Evolutionary conservation across 352 stramenopile species (phyloP).

Genomic region (Aphanomyces cochlioides): DNA sequence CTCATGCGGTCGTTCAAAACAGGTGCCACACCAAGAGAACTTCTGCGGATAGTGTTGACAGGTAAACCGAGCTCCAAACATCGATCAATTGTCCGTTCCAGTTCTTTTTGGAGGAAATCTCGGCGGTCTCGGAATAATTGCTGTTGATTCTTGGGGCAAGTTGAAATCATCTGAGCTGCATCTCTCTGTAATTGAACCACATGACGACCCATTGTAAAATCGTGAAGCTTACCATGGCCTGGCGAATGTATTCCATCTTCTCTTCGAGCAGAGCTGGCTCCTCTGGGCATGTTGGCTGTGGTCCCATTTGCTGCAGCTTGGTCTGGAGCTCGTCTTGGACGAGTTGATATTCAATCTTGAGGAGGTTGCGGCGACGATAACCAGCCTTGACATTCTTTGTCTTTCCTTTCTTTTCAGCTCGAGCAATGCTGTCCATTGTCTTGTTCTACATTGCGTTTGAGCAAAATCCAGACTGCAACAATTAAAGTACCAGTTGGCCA

Average conservation of each 20-base stretch:
- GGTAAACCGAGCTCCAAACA: conserved; percentile 20
- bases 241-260: conserved; percentile 10
- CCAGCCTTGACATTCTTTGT: conserved; percentile 13
- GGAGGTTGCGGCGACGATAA: conserved; percentile 15
- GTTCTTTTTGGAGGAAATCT: conserved; percentile 18
- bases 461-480: conserved; percentile 8
- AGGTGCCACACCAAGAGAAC: background rate
- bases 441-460: conserved; percentile 24
- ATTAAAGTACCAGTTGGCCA: conserved; percentile 21
- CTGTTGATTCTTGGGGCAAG: conserved; percentile 14
- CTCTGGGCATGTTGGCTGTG: conserved; percentile 14
- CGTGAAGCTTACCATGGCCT: conserved; percentile 6
- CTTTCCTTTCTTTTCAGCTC: conserved; percentile 24
- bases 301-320: background rate
- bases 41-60: background rate
- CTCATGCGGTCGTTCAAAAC: conserved; percentile 1
- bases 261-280: conserved; percentile 18
- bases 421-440: conserved; percentile 11
- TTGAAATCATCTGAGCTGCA: background rate
- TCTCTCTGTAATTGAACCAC: background rate
- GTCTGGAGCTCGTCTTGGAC: conserved; percentile 23
- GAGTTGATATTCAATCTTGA: conserved; percentile 24
- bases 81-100: conserved; percentile 1
- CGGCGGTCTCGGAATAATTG: conserved; percentile 16
- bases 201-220: background rate